Conservation (phyloP, 2,329 filamentous ascomycete genomes). For the Diaporthe humulicola region DNA sequence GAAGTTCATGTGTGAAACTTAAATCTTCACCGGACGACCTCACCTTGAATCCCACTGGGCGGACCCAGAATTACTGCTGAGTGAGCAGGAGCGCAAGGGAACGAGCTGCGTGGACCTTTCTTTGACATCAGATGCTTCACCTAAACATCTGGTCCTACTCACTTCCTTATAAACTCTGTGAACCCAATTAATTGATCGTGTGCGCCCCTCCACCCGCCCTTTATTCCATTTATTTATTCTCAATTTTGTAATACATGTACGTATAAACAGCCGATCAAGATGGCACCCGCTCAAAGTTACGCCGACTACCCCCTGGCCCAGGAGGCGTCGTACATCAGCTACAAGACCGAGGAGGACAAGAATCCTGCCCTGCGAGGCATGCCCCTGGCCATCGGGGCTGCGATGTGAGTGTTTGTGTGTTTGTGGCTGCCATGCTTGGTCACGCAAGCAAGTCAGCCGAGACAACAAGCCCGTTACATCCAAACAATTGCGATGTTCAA, state of each 20-base stretch:
- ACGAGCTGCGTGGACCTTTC: background rate
- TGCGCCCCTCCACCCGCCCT: too few species aligned
- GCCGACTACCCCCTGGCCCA: constrained; percentile 59
- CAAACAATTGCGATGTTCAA: background rate
- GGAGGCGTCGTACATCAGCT: constrained; percentile 51
- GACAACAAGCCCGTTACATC: background rate
- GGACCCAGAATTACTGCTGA: background rate
- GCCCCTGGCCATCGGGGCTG: constrained; percentile 68
- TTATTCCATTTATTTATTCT: background rate
- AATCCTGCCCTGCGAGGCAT: constrained; percentile 80
- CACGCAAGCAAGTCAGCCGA: background rate
- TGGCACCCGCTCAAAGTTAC: constrained; percentile 47
- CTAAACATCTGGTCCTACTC: background rate
- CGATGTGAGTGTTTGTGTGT: constrained; percentile 44
- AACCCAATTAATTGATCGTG: constrained; percentile 11
- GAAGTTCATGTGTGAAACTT: background rate
- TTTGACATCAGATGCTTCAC: constrained; percentile 4
- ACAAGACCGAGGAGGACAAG: constrained; percentile 58
- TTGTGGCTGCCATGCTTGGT: background rate
- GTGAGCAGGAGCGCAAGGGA: background rate
- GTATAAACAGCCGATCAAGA: background rate
- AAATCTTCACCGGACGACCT: background rate
- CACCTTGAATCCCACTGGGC: too few species aligned
- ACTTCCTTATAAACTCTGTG: background rate
- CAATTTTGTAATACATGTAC: background rate